Conservation (phyloP, 345 rosid species). For the Barbarea vulgaris region DNA sequence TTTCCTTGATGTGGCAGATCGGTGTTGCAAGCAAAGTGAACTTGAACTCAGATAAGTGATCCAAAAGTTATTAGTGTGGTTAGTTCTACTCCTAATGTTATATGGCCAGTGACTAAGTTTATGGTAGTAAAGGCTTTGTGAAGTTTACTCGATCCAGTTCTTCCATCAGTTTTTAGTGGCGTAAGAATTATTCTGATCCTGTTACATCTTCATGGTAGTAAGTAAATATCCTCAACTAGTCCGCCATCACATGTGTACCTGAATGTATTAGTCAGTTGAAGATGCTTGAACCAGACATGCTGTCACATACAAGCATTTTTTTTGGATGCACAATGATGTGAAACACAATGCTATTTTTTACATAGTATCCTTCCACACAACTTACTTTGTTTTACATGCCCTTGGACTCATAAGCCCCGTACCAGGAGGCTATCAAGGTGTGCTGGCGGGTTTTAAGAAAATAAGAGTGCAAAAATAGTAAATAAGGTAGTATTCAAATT, state of each 20-base stretch:
- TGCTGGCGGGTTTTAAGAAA: background rate
- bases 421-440: conserved; percentile 2
- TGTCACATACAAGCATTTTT: background rate
- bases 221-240: background rate
- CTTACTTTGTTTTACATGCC: background rate
- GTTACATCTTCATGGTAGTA: background rate
- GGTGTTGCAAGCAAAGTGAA: conserved; percentile 54
- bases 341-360: background rate
- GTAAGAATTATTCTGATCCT: background rate
- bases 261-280: background rate
- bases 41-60: conserved; percentile 46
- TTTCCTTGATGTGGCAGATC: conserved; percentile 37
- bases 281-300: background rate
- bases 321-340: background rate
- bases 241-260: background rate
- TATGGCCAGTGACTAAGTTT: conserved; percentile 30
- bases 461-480: background rate
- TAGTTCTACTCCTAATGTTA: conserved; percentile 37
- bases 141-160: conserved; percentile 17
- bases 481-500: background rate
- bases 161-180: conserved; percentile 17
- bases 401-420: background rate
- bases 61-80: conserved; percentile 40
- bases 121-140: conserved; percentile 30
- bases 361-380: background rate